Evolutionary conservation across 495 filamentous ascomycete genomes (phyloP).

Genomic region (Astrocystis sublimbata): DNA sequence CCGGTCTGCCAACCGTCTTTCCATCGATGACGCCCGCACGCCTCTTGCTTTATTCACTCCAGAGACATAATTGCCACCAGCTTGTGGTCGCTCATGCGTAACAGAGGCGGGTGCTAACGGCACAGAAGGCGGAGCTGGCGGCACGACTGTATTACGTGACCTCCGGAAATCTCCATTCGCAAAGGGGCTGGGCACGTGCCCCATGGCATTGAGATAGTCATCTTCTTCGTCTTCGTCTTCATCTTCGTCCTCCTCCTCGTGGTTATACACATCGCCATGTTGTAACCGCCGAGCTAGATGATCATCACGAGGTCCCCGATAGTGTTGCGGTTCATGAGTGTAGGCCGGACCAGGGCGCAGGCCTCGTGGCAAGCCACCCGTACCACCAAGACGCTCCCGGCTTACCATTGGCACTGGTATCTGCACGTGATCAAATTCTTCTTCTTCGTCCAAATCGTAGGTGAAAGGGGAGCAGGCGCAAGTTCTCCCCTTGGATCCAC

Average conservation of each 20-base stretch:
- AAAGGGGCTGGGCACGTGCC: conserved; percentile 44
- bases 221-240: conserved; percentile 48
- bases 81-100: conserved; percentile 36
- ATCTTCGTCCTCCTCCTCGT: conserved; percentile 42
- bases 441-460: conserved; percentile 59
- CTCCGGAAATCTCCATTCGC: conserved; percentile 50
- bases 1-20: conserved; percentile 46
- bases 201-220: conserved; percentile 42
- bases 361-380: conserved; percentile 16
- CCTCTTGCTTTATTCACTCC: conserved; percentile 35
- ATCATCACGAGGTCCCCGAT: conserved; percentile 60
- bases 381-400: conserved; percentile 26
- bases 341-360: conserved; percentile 47
- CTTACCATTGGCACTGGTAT: conserved; percentile 42
- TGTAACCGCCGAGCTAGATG: conserved; percentile 58
- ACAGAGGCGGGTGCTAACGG: conserved; percentile 32
- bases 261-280: conserved; percentile 41
- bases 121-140: conserved; percentile 39
- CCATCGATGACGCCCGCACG: conserved; percentile 41
- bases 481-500: conserved; percentile 75
- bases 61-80: conserved; percentile 39
- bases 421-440: conserved; percentile 60
- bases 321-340: conserved; percentile 43
- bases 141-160: conserved; percentile 41
- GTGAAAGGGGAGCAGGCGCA: conserved; percentile 83